Percentiles rank a stretch among this genome's conserved stretches.
These are phyloP conservation scores for Mimosa pudica DNA, from an alignment of 306 rosid genomes.

Conservation along the genomic window DNA sequence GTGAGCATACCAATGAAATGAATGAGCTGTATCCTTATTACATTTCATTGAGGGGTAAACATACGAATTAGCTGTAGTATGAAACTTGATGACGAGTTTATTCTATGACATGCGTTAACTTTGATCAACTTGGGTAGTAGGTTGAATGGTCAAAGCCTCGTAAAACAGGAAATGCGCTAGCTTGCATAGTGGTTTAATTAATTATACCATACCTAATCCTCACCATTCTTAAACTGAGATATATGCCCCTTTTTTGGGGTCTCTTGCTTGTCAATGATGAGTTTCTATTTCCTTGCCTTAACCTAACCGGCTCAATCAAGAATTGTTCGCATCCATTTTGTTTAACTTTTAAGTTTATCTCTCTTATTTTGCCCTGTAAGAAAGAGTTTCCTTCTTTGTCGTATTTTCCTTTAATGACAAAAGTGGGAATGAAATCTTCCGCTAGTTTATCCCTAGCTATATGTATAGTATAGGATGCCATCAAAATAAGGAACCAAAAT, in stretches of 20 bases:
- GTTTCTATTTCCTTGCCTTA: constrained; percentile 10
- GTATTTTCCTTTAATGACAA: not conserved
- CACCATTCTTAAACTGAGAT: constrained; percentile 6
- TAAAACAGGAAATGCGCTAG: not conserved
- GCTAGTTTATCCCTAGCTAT: not conserved
- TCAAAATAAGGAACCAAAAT: constrained; percentile 4
- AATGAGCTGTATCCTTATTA: constrained; percentile 39
- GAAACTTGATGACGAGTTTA: not conserved
- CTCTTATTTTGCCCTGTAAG: not conserved
- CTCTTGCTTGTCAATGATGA: constrained; percentile 16
- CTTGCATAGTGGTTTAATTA: constrained; percentile 28
- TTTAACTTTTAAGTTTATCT: not conserved
- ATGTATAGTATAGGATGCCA: not conserved
- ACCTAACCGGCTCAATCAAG: constrained; percentile 11
- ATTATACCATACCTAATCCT: constrained; percentile 52
- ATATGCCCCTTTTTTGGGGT: not conserved
- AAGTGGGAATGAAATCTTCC: not conserved
- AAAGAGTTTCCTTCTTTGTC: not conserved
- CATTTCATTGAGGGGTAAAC: constrained; percentile 3
- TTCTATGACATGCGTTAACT: not conserved
- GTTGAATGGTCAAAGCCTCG: constrained; percentile 31
- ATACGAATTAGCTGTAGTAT: not conserved
- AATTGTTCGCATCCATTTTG: not conserved
- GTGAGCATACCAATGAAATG: not conserved
- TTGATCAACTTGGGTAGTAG: not conserved